These are phyloP conservation scores for Penicillium verhagenii DNA, from an alignment of 495 filamentous ascomycete species.

Conservation along the genomic window DNA sequence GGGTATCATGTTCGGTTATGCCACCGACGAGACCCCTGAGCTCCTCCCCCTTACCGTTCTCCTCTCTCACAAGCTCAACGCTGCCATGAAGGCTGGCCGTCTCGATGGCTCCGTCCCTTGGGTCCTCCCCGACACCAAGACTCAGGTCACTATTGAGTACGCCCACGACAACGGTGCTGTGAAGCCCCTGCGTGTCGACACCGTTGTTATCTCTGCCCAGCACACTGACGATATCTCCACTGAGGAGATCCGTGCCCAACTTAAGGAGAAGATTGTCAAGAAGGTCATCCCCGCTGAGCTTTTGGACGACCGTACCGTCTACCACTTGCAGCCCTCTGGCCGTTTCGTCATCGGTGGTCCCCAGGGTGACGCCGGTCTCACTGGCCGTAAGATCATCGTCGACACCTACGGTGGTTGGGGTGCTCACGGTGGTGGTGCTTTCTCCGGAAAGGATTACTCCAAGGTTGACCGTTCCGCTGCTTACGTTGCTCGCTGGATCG, in stretches of 20 bases:
- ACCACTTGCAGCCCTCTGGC: slow-evolving; percentile 97
- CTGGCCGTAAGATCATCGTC: slow-evolving; percentile 99
- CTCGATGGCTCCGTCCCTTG: slow-evolving; percentile 85
- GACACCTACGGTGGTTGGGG: slow-evolving; percentile 99
- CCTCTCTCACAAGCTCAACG: slow-evolving; percentile 93
- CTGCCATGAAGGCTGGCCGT: slow-evolving; percentile 84
- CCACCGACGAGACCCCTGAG: slow-evolving; percentile 98
- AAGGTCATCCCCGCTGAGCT: slow-evolving; percentile 88
- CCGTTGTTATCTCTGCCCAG: slow-evolving; percentile 93
- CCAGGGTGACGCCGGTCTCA: slow-evolving; percentile 98
- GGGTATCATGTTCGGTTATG: slow-evolving; percentile 99
- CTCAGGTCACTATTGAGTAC: slow-evolving; percentile 98
- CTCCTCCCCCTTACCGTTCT: slow-evolving; percentile 90
- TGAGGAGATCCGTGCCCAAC: slow-evolving; percentile 88
- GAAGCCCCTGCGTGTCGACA: slow-evolving; percentile 89
- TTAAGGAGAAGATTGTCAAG: slow-evolving; percentile 97
- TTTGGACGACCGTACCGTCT: slow-evolving; percentile 87
- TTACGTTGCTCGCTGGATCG: slow-evolving; percentile 96
- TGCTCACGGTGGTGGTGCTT: slow-evolving; percentile 98
- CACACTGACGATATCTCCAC: slow-evolving; percentile 88
- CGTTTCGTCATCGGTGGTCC: slow-evolving; percentile 99
- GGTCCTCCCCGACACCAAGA: slow-evolving; percentile 98
- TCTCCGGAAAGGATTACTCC: slow-evolving; percentile 99
- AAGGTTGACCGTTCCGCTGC: slow-evolving; percentile 99
- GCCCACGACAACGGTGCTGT: slow-evolving; percentile 93